Evolutionary conservation across 106 monocot species (phyloP).

Genomic region (Apostasia shenzhenica): DNA sequence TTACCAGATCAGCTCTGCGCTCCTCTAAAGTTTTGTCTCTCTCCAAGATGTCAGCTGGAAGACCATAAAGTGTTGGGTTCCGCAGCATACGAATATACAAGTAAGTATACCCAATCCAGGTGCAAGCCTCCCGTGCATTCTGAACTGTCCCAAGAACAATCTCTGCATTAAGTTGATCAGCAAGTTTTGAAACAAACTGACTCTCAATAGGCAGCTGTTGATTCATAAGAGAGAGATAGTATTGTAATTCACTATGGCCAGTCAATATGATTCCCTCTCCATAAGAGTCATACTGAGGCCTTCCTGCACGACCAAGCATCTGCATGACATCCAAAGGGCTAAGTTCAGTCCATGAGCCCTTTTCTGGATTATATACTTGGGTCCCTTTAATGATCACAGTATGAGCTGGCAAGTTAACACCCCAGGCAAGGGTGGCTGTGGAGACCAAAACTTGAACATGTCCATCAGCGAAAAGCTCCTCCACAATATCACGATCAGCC

Average conservation of each 20-base stretch:
- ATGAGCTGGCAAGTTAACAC: constrained; percentile 94
- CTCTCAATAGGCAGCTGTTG: constrained; percentile 97
- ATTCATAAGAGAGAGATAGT: constrained; percentile 95
- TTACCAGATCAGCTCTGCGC: constrained; percentile 93
- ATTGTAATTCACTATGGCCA: constrained; percentile 88
- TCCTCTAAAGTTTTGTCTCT: constrained; percentile 83
- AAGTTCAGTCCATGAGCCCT: constrained; percentile 96
- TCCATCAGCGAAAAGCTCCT: constrained; percentile 91
- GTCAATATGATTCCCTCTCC: constrained; percentile 96
- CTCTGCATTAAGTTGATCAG: constrained; percentile 99
- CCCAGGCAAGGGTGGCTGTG: constrained; percentile 97
- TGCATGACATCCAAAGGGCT: constrained; percentile 99
- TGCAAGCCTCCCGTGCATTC: constrained; percentile 94
- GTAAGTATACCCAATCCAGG: constrained; percentile 95
- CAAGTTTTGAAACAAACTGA: constrained; percentile 89
- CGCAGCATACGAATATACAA: constrained; percentile 90
- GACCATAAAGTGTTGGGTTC: constrained; percentile 92
- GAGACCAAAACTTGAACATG: constrained; percentile 95
- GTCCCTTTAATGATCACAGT: constrained; percentile 98
- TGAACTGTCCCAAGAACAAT: constrained; percentile 98
- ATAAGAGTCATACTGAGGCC: constrained; percentile 87
- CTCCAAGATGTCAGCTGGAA: constrained; percentile 68
- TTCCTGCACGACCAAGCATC: constrained; percentile 99
- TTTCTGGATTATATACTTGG: constrained; percentile 94
- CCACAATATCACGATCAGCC: constrained; percentile 80